Conservation (phyloP, 768 basidiomycete species). For the Kwoniella shandongensis region DNA sequence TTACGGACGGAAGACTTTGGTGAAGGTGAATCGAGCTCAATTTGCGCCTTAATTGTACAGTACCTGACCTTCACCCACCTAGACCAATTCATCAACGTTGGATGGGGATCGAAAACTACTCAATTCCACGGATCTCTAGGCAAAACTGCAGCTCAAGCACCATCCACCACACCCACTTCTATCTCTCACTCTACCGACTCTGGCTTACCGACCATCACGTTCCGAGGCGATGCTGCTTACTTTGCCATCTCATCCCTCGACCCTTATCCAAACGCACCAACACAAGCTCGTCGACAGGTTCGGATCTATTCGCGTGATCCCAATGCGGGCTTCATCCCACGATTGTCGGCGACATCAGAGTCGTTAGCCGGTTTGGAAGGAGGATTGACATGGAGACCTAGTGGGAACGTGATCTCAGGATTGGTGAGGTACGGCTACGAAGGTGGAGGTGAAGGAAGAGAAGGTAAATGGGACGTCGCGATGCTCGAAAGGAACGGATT, state of each 20-base stretch:
- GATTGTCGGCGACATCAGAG: constrained; percentile 80
- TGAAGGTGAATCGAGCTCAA: constrained; percentile 62
- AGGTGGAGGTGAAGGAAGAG: constrained; percentile 62
- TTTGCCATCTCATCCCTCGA: constrained; percentile 81
- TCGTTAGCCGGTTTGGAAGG: constrained; percentile 79
- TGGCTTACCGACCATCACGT: constrained; percentile 69
- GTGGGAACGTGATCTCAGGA: constrained; percentile 77
- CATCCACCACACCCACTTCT: constrained; percentile 57
- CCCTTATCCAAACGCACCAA: constrained; percentile 45
- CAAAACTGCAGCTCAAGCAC: constrained; percentile 70
- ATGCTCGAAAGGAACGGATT: constrained; percentile 96
- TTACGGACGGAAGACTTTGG: constrained; percentile 77
- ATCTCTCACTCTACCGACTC: constrained; percentile 67
- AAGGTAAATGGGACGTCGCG: constrained; percentile 74
- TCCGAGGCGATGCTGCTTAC: constrained; percentile 89
- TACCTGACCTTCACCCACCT: neutral
- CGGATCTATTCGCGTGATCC: constrained; percentile 72
- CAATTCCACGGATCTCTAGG: constrained; percentile 97
- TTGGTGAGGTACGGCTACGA: constrained; percentile 76
- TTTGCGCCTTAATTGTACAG: neutral
- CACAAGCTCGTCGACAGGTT: constrained; percentile 59
- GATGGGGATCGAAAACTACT: constrained; percentile 95
- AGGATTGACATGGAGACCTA: constrained; percentile 77
- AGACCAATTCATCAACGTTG: constrained; percentile 92
- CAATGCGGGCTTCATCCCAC: constrained; percentile 55